Evolutionary conservation across 1,284 basidiomycete species (phyloP), one percentile per base, ranked within the genome.

Genomic region (Trametes sp.): DNA sequence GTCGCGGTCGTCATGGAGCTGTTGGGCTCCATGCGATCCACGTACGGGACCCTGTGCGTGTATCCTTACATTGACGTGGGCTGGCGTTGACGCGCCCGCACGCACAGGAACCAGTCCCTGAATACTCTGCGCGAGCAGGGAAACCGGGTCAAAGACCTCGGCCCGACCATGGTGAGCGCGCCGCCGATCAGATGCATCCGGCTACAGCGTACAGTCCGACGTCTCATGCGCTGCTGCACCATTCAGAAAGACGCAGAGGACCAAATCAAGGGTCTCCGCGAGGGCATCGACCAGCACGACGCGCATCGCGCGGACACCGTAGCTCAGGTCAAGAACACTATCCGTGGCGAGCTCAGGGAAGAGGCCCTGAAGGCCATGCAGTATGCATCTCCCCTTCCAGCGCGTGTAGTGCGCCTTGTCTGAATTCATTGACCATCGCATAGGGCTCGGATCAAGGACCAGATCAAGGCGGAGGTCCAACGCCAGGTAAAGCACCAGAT

Each of bases 401-500:
- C 42, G 44, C 13, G 28, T 46, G 29, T 36, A 21, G 42, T 21
- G 23, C 48, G 5, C 24, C 16, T 14, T 14, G 14, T 9, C 53
- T 49, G 10, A n/a, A n/a, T n/a, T n/a, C n/a, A 19, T 7, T 7
- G 29, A n/a, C 24, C 28, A 13, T 28, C 24, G 19, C 33, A 14
- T 63, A 80, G 78, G 19, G 67, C 74, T 28, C 73, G 77, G 50
- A 80, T 83, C 46, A 69, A 75, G 53, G 73, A 70, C n/a, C 70
- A 76, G 41, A 80, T 84, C 52, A 70, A 66, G 50, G 60, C 56
- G 7, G 80, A 82, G 59, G 73, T 86, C 19, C 66, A 66, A 5
- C 61, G 66, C n/a, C 80, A 83, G 66, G 80, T 82, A 10, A 75
- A 75, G 54, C 72, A 75, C 36, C 75, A 86, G 63, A 80, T 87